phyloP scores from a whole-genome alignment of 345 rosid genomes.

The Cochlearia excelsa region DNA sequence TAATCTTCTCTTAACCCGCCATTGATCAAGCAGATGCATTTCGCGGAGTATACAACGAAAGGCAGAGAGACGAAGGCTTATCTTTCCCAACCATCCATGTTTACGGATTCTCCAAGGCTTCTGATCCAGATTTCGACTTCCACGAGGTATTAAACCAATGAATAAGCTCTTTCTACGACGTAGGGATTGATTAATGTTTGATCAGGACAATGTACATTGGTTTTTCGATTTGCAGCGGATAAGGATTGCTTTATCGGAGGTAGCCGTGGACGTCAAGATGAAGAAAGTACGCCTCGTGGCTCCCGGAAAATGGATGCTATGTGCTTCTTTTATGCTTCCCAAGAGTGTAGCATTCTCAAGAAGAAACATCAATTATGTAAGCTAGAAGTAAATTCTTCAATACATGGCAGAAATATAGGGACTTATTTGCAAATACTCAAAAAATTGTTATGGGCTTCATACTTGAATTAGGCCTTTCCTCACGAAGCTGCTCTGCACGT shows the following conservation, averaged over 20 bases:
- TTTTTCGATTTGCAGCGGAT: slow-evolving; percentile 54
- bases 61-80: slow-evolving; percentile 39
- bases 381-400: slow-evolving; percentile 4
- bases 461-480: no score
- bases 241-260: slow-evolving; percentile 66
- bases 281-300: slow-evolving; percentile 72
- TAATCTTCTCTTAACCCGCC: not conserved
- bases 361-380: slow-evolving; percentile 1
- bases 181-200: not conserved
- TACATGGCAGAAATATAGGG: slow-evolving; percentile 16
- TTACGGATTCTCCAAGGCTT: slow-evolving; percentile 89
- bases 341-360: slow-evolving; percentile 62
- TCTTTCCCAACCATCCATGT: slow-evolving; percentile 72
- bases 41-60: slow-evolving; percentile 57
- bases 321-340: slow-evolving; percentile 81
- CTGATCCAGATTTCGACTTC: slow-evolving; percentile 89
- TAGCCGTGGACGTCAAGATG: slow-evolving; percentile 71
- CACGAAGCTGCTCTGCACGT: no score
- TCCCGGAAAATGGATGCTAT: slow-evolving; percentile 90
- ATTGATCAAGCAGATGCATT: slow-evolving; percentile 55
- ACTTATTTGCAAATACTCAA: slow-evolving; percentile 31
- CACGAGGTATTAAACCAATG: slow-evolving; percentile 54
- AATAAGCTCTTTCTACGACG: not conserved
- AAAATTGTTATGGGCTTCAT: no score
- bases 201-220: not conserved